A percentile compares a stretch with the other conserved stretches of the same genome.
These are phyloP conservation scores for Fusarium oxysporum DNA, from an alignment of 2,329 filamentous ascomycete species.

Conservation along the genomic window DNA sequence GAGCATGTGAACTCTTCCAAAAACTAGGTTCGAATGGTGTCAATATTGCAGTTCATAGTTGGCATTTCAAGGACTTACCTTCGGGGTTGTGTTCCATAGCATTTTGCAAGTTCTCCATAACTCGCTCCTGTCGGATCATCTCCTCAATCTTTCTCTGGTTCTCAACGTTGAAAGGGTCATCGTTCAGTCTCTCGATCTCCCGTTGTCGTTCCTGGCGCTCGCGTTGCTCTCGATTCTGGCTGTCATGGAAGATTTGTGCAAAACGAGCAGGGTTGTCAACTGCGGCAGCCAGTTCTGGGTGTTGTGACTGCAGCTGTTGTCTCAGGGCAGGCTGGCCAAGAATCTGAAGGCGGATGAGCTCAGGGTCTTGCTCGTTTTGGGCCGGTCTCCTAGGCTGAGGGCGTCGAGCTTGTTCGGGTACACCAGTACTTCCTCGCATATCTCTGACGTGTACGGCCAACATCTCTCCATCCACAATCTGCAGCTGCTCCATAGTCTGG, in stretches of 20 bases:
- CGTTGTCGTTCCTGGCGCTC: constrained; percentile 82
- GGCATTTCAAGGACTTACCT: constrained; percentile 67
- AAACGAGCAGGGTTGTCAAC: constrained; percentile 83
- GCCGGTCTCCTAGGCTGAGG: constrained; percentile 48
- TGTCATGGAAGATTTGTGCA: constrained; percentile 75
- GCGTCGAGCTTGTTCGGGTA: constrained; percentile 52
- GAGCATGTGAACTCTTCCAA: constrained; percentile 93
- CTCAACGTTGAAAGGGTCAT: constrained; percentile 93
- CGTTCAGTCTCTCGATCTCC: constrained; percentile 86
- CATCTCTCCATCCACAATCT: constrained; percentile 91
- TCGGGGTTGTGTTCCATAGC: constrained; percentile 98
- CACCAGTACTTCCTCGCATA: constrained; percentile 61
- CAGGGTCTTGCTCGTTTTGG: constrained; percentile 71
- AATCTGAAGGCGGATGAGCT: constrained; percentile 84
- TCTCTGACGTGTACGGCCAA: constrained; percentile 83
- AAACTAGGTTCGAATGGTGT: constrained; percentile 67
- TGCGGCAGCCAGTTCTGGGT: constrained; percentile 81
- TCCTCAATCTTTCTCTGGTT: constrained; percentile 94
- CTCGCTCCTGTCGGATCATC: constrained; percentile 93
- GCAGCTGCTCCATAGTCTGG: constrained; percentile 84
- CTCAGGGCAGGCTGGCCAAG: constrained; percentile 81
- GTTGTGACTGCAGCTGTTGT: constrained; percentile 75
- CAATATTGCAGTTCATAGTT: neutral
- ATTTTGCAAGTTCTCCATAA: constrained; percentile 95
- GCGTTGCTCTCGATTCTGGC: constrained; percentile 76